Percentiles rank a stretch among this genome's conserved stretches.
phyloP scores from a whole-genome alignment of 306 rosid genomes.

The Cucumis sativus region DNA sequence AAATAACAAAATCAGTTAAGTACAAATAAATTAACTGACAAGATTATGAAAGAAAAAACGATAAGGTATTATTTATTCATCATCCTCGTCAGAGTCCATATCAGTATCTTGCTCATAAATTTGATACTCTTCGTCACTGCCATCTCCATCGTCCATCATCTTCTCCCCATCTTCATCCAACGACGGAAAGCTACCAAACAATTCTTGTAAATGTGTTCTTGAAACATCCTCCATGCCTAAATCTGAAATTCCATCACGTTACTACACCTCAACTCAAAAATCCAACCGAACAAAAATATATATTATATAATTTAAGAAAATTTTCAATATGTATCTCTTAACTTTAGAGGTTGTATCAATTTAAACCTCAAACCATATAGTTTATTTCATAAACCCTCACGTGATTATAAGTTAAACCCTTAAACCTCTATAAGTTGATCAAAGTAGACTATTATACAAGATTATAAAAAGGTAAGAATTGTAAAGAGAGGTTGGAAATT shows the following conservation, averaged over 20 bases:
- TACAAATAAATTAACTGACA: background rate
- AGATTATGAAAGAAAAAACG: background rate
- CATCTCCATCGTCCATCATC: conserved; percentile 13
- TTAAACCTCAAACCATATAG: too few relatives aligned
- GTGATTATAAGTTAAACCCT: too few relatives aligned
- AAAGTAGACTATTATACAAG: too few relatives aligned
- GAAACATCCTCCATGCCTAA: conserved; percentile 44
- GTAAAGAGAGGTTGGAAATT: conserved; percentile 22
- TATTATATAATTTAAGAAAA: too few relatives aligned
- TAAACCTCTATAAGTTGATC: too few relatives aligned
- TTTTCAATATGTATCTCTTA: too few relatives aligned
- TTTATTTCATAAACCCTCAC: too few relatives aligned
- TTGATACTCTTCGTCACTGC: conserved; percentile 54
- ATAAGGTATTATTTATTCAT: background rate
- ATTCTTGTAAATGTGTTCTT: conserved; percentile 65
- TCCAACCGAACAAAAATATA: too few relatives aligned
- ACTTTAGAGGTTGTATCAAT: too few relatives aligned
- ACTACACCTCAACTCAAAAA: background rate
- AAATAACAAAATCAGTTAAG: background rate
- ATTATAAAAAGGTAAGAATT: background rate
- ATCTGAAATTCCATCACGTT: conserved; percentile 41
- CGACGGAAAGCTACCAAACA: conserved; percentile 68
- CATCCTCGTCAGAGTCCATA: conserved; percentile 27
- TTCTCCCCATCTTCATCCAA: conserved; percentile 18
- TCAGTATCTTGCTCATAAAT: conserved; percentile 58